Evolutionary conservation across 768 basidiomycete species (phyloP), one percentile per base, ranked within the genome.

Genomic region (Fomitopsis serialis): DNA sequence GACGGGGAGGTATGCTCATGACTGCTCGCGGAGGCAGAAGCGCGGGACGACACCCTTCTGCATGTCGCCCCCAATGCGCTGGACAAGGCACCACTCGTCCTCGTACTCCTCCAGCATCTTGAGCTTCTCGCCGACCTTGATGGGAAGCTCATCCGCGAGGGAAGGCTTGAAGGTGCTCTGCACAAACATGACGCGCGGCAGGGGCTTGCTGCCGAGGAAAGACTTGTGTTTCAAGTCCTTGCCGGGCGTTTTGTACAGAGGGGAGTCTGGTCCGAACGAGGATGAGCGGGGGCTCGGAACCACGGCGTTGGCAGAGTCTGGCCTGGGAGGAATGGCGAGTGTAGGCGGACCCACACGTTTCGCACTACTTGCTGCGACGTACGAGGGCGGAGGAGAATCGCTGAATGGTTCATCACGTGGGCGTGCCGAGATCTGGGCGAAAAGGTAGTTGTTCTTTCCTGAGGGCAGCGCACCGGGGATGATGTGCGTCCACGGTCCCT

Each of bases 91-190:
- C 85, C 85, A 87, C 23, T 79, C 81, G 61, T 87, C 85, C 60
- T 78, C 74, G 66, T 79, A 86, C 64, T 85, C 83, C 59, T 81
- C 78, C 42, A 84, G 58, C 62, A 86, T 66, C 52, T 72, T 75
- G 11, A 86, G 72, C 12, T 73, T 75, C 51, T 87, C 84, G 44
- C 82, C 83, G 15, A 77, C 58, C 48, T 70, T 71, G 59, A 86
- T 70, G 15, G 66, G 42, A 23, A 82, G 68, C 61, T 83, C 82
- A 62, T 85, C 80, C 2, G 71, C 64, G n/a, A 79, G 71, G 10
- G 68, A 71, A 21, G 84, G 82, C 0, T 70, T 62, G 65, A 82
- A 86, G 0, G 77, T 68, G 42, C 69, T 66, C 47, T 69, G 58
- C 53, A 81, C 84, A 21, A 68, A 66, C 82, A 87, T 84, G 49